Evolutionary conservation across 108 stramenopile genomes (phyloP), one percentile per base, ranked within the genome.

Genomic region (Mediolabrus comicus): DNA sequence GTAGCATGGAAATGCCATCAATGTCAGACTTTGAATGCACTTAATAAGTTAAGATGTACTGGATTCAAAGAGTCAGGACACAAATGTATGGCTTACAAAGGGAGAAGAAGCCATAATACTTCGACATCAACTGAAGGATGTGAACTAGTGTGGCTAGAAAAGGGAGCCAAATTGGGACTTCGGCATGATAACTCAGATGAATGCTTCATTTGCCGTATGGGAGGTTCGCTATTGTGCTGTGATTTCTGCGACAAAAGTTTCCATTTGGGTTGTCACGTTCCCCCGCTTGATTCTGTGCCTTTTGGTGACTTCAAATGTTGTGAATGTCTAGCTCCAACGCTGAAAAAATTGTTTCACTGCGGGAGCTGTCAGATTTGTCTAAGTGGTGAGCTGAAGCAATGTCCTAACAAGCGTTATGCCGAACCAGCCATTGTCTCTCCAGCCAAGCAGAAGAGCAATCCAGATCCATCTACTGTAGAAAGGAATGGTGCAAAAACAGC

Each of bases 201-300:
- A 16, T 69, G 68, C 17, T 69, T 24, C 30, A 61, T 69, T 29
- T 69, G 68, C 27, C 60, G 22, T 25, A 36, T 32, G 13, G 68
- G 68, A 3, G 68, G 68, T 16, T 31, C 59, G 7, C 13, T 71
- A 4, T 26, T 71, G 2, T 59, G 54, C 33, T 71, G 70, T 35
- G 70, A 71, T 27, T 14, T 53, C 24, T 71, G 70, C 46, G 54
- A 62, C 16, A 54, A 59, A 54, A 43, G 62, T 7, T 71, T 59
- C 16, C 70, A 71, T 71, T 16, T 71, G 2, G n/a, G 30, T 10
- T 71, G 70, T 28, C 70, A 71, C 57, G 64, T 57, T 14, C 70
- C 70, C 3, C 62, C 62, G 12, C 31, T 71, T 14, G 6, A 14
- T 2, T 26, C 29, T 2, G 63, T 71, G 4, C 70, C 70, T 6